Percentiles rank a stretch among this genome's conserved stretches.
Conservation (phyloP, 495 filamentous ascomycete genomes). For the Xylaria curta region DNA sequence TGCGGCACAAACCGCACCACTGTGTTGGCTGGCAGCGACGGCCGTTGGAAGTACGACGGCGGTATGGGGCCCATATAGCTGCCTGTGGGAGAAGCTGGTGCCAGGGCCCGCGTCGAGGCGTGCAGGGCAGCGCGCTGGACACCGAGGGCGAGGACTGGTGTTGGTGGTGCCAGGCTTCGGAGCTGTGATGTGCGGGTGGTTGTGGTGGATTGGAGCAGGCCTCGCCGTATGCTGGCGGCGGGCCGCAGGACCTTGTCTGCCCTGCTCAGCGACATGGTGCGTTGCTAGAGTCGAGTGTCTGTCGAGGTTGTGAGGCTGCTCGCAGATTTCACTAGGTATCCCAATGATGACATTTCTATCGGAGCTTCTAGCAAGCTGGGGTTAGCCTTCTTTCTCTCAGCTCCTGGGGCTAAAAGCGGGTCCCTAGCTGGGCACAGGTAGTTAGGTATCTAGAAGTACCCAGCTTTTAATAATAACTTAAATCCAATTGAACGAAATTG, state of each 20-base stretch:
- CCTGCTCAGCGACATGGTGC: slow-evolving; percentile 29
- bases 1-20: slow-evolving; percentile 97
- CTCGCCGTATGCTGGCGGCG: slow-evolving; percentile 20
- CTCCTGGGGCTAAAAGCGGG: background rate
- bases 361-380: background rate
- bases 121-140: slow-evolving; percentile 42
- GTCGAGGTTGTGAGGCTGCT: background rate
- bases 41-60: slow-evolving; percentile 63
- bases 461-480: too few species aligned
- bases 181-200: background rate
- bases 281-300: background rate
- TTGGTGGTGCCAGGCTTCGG: slow-evolving; percentile 26
- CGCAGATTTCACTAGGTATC: slow-evolving; percentile 3
- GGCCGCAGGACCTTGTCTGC: slow-evolving; percentile 22
- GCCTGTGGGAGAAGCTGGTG: slow-evolving; percentile 20
- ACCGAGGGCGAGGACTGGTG: slow-evolving; percentile 31
- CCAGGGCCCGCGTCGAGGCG: slow-evolving; percentile 33
- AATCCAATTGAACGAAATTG: too few species aligned
- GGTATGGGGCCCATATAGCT: slow-evolving; percentile 43
- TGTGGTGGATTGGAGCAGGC: slow-evolving; percentile 7
- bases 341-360: slow-evolving; percentile 9
- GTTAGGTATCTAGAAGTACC: too few species aligned
- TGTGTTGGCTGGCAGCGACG: slow-evolving; percentile 85
- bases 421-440: too few species aligned
- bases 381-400: slow-evolving; percentile 9